A percentile compares a stretch with the other conserved stretches of the same genome.
Evolutionary conservation across 139 green algal species (phyloP).

Genomic region (Chlamydomonas sphaeroides): DNA sequence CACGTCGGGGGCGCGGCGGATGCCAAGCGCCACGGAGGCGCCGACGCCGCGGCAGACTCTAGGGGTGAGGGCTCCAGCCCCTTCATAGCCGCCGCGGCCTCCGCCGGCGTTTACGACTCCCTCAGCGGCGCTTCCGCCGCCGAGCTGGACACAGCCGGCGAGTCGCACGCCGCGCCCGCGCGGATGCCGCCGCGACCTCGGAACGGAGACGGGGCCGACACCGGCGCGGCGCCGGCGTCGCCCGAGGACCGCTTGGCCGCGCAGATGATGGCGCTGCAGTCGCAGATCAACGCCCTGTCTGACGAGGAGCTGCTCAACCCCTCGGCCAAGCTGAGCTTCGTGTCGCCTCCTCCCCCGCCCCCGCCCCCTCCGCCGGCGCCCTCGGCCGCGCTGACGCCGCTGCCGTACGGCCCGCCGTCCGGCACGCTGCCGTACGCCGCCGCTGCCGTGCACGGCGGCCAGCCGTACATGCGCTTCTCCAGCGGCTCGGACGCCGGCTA

Average conservation of each 20-base stretch:
- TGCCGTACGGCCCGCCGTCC: no score
- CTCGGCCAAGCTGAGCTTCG: slow-evolving; percentile 8
- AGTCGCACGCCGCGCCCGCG: no score
- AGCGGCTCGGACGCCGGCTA: neutral
- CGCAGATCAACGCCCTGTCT: slow-evolving; percentile 32
- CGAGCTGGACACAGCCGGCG: no score
- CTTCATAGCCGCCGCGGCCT: no score
- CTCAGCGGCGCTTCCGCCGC: no score
- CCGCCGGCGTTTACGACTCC: no score
- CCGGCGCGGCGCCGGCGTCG: neutral
- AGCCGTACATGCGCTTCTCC: neutral
- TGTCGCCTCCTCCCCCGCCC: neutral
- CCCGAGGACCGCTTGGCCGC: slow-evolving; percentile 24
- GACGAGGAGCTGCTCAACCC: slow-evolving; percentile 39
- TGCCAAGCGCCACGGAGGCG: no score
- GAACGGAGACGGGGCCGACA: no score
- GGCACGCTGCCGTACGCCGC: neutral
- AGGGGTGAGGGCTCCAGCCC: no score
- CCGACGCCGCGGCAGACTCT: no score
- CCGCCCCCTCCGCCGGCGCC: neutral
- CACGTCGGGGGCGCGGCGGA: no score
- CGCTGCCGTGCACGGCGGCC: neutral
- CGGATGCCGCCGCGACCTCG: no score
- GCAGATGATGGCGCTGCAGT: slow-evolving; percentile 36
- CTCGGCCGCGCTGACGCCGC: neutral